Evolutionary conservation across 116 monocot genomes (phyloP), one percentile per base, ranked within the genome.

Genomic region (Papilionanthe hybrid): DNA sequence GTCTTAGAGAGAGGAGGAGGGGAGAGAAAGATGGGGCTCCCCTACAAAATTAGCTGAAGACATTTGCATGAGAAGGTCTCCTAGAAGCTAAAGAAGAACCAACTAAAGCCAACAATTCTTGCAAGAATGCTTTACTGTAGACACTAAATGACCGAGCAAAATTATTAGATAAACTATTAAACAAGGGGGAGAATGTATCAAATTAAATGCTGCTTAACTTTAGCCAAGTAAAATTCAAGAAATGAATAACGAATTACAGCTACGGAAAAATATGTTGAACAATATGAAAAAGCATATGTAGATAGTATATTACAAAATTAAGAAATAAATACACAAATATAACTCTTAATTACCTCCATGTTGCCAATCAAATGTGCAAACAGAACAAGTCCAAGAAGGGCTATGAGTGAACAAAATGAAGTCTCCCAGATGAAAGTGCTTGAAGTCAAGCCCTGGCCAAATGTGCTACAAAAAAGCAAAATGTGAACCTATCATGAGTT

Each of bases 341-440:
- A 43, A 7, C 73, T 43, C 13, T 75, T 50, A 18, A 37, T 25
- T 92, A 98, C 98, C 94, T 98, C 91, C 88, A 98, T 93, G 78
- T 98, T 98, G 76, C 94, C 95, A 55, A 98, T 94, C 86, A 98
- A 91, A 78, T 90, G 91, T 48, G 98, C 94, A 82, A 98, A 90
- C 37, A 98, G 77, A 32, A 98, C 83, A 18, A 98, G 89, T 48
- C 98, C 95, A 74, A 94, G 57, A 63, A 90, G 88, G 5, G 90
- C 89, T 82, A 98, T 86, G 60, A 93, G 79, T 81, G 92, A 91
- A 41, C 87, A 86, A 82, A 91, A 98, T 45, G 87, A 74, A 55
- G 94, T 98, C 72, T 98, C 98, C 57, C 91, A 93, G 7, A 98
- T 85, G 68, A 84, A 98, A 71, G 91, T 90, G 78, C 91, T 98